These are phyloP conservation scores for Colletotrichum gigasporum DNA, from an alignment of 2,329 filamentous ascomycete genomes.

Conservation along the genomic window DNA sequence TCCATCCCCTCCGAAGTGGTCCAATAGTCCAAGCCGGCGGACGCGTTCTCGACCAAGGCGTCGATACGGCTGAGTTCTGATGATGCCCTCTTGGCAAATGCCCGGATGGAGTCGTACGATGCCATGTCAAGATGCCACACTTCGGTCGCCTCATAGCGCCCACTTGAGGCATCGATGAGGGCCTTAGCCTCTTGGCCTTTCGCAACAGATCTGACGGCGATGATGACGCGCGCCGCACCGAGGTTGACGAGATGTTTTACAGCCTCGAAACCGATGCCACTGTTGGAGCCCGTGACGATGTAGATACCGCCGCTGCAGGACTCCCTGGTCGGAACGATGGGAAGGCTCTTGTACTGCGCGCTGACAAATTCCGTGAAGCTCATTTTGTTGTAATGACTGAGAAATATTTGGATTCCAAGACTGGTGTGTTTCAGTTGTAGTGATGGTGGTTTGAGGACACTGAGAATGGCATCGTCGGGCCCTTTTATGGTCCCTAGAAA, in stretches of 20 bases:
- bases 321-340: neutral
- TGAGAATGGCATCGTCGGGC: neutral
- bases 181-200: slow-evolving; percentile 18
- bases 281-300: slow-evolving; percentile 46
- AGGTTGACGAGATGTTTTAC: slow-evolving; percentile 43
- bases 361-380: neutral
- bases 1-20: slow-evolving; percentile 55
- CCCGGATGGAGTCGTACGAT: slow-evolving; percentile 46
- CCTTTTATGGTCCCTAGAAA: neutral
- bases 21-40: slow-evolving; percentile 47
- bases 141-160: neutral
- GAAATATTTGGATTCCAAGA: too few relatives aligned
- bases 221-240: slow-evolving; percentile 42
- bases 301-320: slow-evolving; percentile 24
- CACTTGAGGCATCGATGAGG: slow-evolving; percentile 1
- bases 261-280: slow-evolving; percentile 45
- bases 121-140: slow-evolving; percentile 45
- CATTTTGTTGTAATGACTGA: neutral
- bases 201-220: slow-evolving; percentile 39
- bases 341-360: neutral
- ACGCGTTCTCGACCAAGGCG: slow-evolving; percentile 49
- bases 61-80: slow-evolving; percentile 45
- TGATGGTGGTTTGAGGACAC: neutral
- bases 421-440: too few relatives aligned
- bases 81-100: slow-evolving; percentile 43